Evolutionary conservation across 1,284 basidiomycete genomes (phyloP).

Genomic region (Ustilago loliicola): DNA sequence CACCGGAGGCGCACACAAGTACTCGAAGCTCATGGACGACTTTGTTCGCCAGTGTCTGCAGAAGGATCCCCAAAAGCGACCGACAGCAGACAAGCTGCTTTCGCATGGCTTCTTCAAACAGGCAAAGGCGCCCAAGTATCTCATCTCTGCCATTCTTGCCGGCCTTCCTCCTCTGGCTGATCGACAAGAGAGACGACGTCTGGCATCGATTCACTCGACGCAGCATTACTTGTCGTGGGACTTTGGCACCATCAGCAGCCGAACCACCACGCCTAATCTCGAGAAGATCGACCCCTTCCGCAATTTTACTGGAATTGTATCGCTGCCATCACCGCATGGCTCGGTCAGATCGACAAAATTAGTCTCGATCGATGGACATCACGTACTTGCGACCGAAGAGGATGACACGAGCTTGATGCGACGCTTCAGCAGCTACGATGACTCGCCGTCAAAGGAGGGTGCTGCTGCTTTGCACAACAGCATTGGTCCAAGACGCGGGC

Average conservation of each 20-base stretch:
- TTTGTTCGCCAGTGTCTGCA: slow-evolving; percentile 83
- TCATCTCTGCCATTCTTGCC: slow-evolving; percentile 79
- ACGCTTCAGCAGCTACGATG: slow-evolving; percentile 38
- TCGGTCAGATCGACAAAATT: slow-evolving; percentile 50
- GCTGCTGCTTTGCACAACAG: slow-evolving; percentile 10
- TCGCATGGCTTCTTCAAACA: slow-evolving; percentile 83
- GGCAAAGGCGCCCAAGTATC: slow-evolving; percentile 80
- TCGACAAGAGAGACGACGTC: slow-evolving; percentile 55
- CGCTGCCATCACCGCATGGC: slow-evolving; percentile 47
- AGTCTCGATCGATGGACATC: slow-evolving; percentile 49
- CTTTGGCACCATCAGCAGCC: slow-evolving; percentile 52
- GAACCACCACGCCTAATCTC: slow-evolving; percentile 29
- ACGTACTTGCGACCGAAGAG: slow-evolving; percentile 48
- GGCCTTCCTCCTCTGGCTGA: slow-evolving; percentile 60
- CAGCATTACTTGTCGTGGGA: slow-evolving; percentile 60
- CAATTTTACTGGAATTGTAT: slow-evolving; percentile 56
- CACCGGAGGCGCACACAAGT: slow-evolving; percentile 80
- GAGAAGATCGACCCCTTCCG: slow-evolving; percentile 60
- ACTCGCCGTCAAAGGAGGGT: slow-evolving; percentile 22
- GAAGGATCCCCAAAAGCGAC: slow-evolving; percentile 84
- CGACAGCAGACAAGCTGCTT: slow-evolving; percentile 82
- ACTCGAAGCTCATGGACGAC: slow-evolving; percentile 84
- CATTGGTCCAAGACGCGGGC: slow-evolving; percentile 21
- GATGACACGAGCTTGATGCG: slow-evolving; percentile 27
- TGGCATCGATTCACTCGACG: slow-evolving; percentile 54